Base-by-base conservation (phyloP, 345 rosid species). In the Sonneratia alba region DNA sequence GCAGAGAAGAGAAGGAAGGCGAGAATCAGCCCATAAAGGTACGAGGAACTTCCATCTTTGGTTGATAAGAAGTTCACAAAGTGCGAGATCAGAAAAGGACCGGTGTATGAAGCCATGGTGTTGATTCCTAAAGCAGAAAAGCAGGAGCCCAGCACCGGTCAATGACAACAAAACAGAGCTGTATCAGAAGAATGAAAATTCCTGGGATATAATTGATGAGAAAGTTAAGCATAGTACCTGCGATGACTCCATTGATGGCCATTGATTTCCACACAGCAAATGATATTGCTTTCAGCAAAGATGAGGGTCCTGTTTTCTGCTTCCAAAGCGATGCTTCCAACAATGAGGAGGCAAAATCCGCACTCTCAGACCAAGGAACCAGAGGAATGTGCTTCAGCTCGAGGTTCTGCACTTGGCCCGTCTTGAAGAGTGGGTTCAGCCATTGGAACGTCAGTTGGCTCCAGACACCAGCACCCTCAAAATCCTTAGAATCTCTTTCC, bases 351-450 rank as follows among this genome's bases (percentile, higher is more conserved):
- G 87, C 88, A 75, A 40, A 45, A 11, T 80, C 72, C 6, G 96
- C 92, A 0, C 83, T 81, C 77, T 89, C 96, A 6, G 92, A 85
- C n/a, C 69, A 76, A 13, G 92, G 90, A 57, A 87, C 64, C 5
- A 47, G 32, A 67, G 91, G 91, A 77, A 89, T 74, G 62, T 86
- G 83, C 66, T 49, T 76, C 47, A 85, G 66, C 65, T 86, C 84
- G 12, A 89, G 84, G 42, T 79, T 89, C 74, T 78, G 77, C 13
- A 14, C 61, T 36, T 83, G 68, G 36, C 91, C 92, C 67, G 11
- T 74, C 12, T 38, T 36, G 43, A 89, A 82, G 51, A 86, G 79
- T 2, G 86, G 91, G 76, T 88, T 87, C 16, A 88, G 83, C 93
- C 93, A 88, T 36, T 13, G 68, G 72, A 88, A 88, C 2, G 81